phyloP scores from a whole-genome alignment of 768 basidiomycete species.

The Termitomyces eurrhizus region DNA sequence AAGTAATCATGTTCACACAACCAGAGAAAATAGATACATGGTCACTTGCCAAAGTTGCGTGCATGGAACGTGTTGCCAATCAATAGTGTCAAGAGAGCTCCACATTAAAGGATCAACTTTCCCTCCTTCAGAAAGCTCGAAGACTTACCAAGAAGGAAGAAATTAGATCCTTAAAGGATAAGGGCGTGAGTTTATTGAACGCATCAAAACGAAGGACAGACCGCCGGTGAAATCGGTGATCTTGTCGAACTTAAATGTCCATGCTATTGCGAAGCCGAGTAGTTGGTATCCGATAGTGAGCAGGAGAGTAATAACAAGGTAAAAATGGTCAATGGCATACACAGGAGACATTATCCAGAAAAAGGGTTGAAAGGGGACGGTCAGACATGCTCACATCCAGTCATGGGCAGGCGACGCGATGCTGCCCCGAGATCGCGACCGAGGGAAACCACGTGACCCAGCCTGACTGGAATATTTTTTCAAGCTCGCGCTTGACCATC shows the following conservation, averaged over 20 bases:
- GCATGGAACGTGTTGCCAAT: background rate
- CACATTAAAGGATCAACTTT: too few relatives aligned
- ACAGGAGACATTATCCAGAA: background rate
- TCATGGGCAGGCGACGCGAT: background rate
- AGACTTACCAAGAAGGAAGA: background rate
- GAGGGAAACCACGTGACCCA: too few relatives aligned
- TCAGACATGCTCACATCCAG: background rate
- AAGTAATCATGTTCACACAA: background rate
- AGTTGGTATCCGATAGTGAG: slow-evolving; percentile 59
- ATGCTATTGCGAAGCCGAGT: slow-evolving; percentile 60
- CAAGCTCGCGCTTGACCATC: too few relatives aligned
- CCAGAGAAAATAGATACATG: too few relatives aligned
- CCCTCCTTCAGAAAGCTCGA: background rate
- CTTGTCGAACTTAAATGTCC: slow-evolving; percentile 70
- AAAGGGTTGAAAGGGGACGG: background rate
- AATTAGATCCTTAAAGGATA: background rate
- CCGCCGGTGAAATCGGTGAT: slow-evolving; percentile 68
- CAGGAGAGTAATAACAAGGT: slow-evolving; percentile 38
- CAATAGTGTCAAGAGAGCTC: background rate
- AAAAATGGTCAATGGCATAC: background rate
- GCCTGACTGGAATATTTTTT: too few relatives aligned
- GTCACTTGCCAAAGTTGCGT: background rate
- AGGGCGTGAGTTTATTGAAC: background rate
- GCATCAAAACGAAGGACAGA: slow-evolving; percentile 32
- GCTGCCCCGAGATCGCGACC: background rate